Conservation (phyloP, 1,284 basidiomycete species). For the Erythrobasidium hasegawianum region DNA sequence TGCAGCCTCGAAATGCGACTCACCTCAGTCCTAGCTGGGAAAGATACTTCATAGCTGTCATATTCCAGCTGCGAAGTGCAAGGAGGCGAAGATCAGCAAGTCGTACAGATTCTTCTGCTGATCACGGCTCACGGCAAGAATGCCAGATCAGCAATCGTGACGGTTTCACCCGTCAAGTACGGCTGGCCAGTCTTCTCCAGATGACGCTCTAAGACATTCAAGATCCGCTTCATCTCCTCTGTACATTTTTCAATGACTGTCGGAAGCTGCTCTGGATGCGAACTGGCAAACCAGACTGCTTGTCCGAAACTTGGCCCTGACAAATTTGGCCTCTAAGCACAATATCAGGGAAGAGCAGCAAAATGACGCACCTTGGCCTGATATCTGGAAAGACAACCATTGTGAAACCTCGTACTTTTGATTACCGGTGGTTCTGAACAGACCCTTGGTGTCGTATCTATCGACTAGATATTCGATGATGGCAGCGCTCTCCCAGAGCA, state of each 20-base stretch:
- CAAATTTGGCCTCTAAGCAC: no score
- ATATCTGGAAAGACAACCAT: conserved; percentile 44
- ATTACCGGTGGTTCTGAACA: conserved; percentile 44
- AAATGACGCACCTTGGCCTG: conserved; percentile 44
- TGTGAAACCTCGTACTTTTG: conserved; percentile 40
- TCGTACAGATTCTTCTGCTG: no score
- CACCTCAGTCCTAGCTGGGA: not conserved
- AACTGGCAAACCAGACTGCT: conserved; percentile 19
- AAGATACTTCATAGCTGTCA: conserved; percentile 3
- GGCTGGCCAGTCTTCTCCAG: conserved; percentile 36
- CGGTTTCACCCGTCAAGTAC: conserved; percentile 36
- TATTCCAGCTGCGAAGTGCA: conserved; percentile 8
- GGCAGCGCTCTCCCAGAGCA: conserved; percentile 49
- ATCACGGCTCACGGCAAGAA: conserved; percentile 38
- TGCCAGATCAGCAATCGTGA: conserved; percentile 41
- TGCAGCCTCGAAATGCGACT: not conserved
- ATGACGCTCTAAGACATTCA: conserved; percentile 46
- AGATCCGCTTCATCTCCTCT: conserved; percentile 48
- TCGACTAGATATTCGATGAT: conserved; percentile 49
- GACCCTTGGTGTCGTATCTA: conserved; percentile 49
- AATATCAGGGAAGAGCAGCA: no score
- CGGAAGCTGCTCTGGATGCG: conserved; percentile 43
- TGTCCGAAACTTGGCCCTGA: conserved; percentile 27
- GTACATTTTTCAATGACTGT: conserved; percentile 48
- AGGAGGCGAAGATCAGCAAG: no score